Conservation (phyloP, 2,329 filamentous ascomycete species). For the Lasiodiplodia theobromae region DNA sequence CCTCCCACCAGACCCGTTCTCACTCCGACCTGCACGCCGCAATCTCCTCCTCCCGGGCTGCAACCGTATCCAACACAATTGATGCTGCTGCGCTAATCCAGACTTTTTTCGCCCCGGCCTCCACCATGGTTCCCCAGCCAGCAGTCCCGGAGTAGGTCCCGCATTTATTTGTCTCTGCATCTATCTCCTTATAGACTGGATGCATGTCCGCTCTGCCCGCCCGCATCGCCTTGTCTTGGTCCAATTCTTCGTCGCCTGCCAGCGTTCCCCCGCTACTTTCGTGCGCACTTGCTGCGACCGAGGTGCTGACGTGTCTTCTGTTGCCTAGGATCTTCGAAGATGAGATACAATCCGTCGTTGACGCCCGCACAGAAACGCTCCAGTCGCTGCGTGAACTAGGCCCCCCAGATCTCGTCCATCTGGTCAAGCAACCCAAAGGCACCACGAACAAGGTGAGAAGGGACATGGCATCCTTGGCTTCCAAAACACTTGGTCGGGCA, state of each 20-base stretch:
- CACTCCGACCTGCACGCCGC: conserved; percentile 3
- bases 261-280: background rate
- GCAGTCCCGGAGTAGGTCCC: conserved; percentile 52
- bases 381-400: conserved; percentile 88
- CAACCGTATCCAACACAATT: conserved; percentile 15
- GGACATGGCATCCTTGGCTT: background rate
- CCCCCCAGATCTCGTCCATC: conserved; percentile 92
- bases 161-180: conserved; percentile 32
- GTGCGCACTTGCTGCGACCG: background rate
- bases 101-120: background rate
- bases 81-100: conserved; percentile 18
- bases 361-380: conserved; percentile 89
- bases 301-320: conserved; percentile 30
- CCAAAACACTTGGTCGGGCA: background rate
- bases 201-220: background rate
- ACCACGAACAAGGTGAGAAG: conserved; percentile 62
- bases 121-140: conserved; percentile 50
- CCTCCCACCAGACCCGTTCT: conserved; percentile 20
- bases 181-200: conserved; percentile 12
- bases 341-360: conserved; percentile 87
- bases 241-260: conserved; percentile 3
- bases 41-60: conserved; percentile 14
- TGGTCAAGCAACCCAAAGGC: conserved; percentile 78
- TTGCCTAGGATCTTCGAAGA: conserved; percentile 85
- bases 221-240: background rate